Evolutionary conservation across 129 eudicot species (phyloP).

Genomic region (Logfia minima): DNA sequence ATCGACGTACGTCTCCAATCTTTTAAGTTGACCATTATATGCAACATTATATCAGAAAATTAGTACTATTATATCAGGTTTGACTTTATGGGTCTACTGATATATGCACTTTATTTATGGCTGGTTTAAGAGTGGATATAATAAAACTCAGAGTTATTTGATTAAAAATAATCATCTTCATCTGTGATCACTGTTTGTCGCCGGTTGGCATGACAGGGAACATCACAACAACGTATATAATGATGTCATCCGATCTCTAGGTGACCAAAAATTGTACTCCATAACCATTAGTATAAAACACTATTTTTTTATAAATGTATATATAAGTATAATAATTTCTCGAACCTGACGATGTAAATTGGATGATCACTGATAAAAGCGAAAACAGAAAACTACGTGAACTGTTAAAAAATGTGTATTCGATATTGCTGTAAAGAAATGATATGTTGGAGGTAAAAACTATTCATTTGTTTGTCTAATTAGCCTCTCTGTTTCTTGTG

Average conservation of each 20-base stretch:
- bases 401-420: background rate
- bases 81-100: conserved; percentile 21
- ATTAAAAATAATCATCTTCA: background rate
- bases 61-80: conserved; percentile 88
- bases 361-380: no score
- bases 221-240: conserved; percentile 21
- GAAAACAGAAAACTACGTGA: background rate
- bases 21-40: background rate
- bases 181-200: conserved; percentile 21
- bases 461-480: background rate
- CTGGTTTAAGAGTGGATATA: background rate
- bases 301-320: no score
- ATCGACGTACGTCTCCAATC: background rate
- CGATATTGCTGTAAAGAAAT: background rate
- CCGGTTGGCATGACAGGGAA: conserved; percentile 12
- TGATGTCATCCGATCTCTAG: background rate
- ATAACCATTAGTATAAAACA: no score
- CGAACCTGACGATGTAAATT: no score
- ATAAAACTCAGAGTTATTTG: background rate
- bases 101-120: background rate
- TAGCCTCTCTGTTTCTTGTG: background rate
- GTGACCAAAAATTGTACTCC: background rate
- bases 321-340: no score
- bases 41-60: conserved; percentile 5
- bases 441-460: background rate